These are phyloP conservation scores for Penicillium roqueforti DNA, from an alignment of 495 filamentous ascomycete species.

Conservation along the genomic window DNA sequence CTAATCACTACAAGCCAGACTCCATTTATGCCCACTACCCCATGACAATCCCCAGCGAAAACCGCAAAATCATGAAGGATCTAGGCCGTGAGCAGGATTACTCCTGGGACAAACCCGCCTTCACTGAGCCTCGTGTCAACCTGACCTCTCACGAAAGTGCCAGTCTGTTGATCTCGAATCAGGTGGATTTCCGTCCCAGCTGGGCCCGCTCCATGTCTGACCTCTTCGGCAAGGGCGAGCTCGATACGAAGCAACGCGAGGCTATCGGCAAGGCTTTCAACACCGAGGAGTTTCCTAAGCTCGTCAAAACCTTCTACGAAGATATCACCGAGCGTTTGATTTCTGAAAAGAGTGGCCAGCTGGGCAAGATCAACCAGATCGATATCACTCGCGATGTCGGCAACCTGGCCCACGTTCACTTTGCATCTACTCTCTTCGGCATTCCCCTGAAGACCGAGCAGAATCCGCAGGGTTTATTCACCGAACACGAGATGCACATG, in stretches of 20 bases:
- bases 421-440: constrained; percentile 66
- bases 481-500: constrained; percentile 74
- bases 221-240: constrained; percentile 51
- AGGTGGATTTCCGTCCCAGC: constrained; percentile 58
- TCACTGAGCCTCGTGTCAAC: constrained; percentile 47
- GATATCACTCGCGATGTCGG: constrained; percentile 75
- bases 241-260: constrained; percentile 46
- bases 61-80: constrained; percentile 64
- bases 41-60: constrained; percentile 74
- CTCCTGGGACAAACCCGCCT: constrained; percentile 61
- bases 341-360: constrained; percentile 56
- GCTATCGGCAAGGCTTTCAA: constrained; percentile 42
- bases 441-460: constrained; percentile 69
- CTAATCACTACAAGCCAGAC: constrained; percentile 70
- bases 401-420: constrained; percentile 68
- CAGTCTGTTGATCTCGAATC: constrained; percentile 58
- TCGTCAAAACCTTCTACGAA: constrained; percentile 54
- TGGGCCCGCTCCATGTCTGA: constrained; percentile 56
- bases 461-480: constrained; percentile 66
- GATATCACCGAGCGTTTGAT: constrained; percentile 62
- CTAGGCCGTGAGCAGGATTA: constrained; percentile 70
- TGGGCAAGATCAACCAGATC: constrained; percentile 58
- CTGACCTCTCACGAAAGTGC: constrained; percentile 59
- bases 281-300: constrained; percentile 45
- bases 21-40: constrained; percentile 88